Conservation (phyloP, 495 filamentous ascomycete species). For the Penicillium atrosanguineum region DNA sequence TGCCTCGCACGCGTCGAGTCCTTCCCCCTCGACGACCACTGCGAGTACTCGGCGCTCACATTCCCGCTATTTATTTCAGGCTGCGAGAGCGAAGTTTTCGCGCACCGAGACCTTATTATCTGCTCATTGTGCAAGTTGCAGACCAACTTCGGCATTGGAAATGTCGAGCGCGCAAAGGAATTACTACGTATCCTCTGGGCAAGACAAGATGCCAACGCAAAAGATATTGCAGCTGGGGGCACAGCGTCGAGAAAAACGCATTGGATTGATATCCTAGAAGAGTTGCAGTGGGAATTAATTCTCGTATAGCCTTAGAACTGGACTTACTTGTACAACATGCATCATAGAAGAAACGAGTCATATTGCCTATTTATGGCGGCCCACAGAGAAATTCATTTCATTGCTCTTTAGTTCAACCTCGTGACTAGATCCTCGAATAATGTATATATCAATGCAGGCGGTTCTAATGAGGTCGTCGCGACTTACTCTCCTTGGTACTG, state of each 20-base stretch:
- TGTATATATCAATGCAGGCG: too few species aligned
- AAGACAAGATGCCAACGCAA: constrained; percentile 16
- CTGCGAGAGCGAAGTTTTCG: constrained; percentile 28
- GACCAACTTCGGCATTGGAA: constrained; percentile 43
- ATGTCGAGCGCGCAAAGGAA: constrained; percentile 41
- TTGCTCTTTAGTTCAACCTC: too few species aligned
- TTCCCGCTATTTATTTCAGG: constrained; percentile 45
- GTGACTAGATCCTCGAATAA: too few species aligned
- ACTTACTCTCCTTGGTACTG: too few species aligned
- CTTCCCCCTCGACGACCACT: constrained; percentile 34
- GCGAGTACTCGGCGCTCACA: constrained; percentile 45
- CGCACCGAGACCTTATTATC: constrained; percentile 29
- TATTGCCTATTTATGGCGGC: too few species aligned
- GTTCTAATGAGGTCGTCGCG: too few species aligned
- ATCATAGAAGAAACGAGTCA: constrained; percentile 1
- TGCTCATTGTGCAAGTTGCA: constrained; percentile 32
- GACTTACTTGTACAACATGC: constrained; percentile 5
- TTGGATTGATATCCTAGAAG: constrained; percentile 43
- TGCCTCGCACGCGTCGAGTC: constrained; percentile 30
- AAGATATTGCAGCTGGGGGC: background rate
- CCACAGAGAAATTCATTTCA: too few species aligned
- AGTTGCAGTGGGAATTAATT: constrained; percentile 42
- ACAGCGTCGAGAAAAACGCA: constrained; percentile 16
- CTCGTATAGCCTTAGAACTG: constrained; percentile 25
- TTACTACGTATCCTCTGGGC: constrained; percentile 37